These are phyloP conservation scores for Aquilaria malaccensis DNA, from an alignment of 345 rosid species.

Conservation along the genomic window DNA sequence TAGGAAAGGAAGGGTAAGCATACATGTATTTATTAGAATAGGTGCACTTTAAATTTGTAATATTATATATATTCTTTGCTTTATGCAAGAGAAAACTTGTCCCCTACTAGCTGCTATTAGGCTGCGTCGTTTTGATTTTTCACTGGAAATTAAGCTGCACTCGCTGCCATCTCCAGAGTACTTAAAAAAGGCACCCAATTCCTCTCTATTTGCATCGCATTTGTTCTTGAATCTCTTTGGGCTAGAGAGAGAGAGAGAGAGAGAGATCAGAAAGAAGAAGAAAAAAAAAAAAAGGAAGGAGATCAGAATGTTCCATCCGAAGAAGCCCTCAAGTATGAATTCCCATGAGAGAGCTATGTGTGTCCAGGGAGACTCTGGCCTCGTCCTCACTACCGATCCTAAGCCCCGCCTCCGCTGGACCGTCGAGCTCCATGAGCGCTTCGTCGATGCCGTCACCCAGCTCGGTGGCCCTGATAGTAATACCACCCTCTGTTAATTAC, in stretches of 20 bases:
- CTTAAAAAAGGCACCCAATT: conserved; percentile 90
- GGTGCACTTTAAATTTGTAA: conserved; percentile 5
- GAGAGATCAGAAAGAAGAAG: conserved; percentile 12
- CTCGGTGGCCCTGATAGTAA: conserved; percentile 98
- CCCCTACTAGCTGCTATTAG: conserved; percentile 6
- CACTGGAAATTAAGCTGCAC: neutral
- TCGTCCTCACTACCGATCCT: conserved; percentile 99
- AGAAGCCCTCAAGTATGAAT: conserved; percentile 92
- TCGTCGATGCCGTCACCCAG: conserved; percentile 97
- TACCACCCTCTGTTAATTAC: neutral
- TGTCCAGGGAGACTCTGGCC: conserved; percentile 98
- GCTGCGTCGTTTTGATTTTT: too few species aligned
- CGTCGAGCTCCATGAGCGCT: conserved; percentile 98
- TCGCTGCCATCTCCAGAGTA: conserved; percentile 20
- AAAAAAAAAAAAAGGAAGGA: conserved; percentile 23
- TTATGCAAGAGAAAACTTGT: conserved; percentile 16
- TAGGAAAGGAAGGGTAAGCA: conserved; percentile 12
- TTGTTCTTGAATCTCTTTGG: conserved; percentile 74
- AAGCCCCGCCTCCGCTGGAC: conserved; percentile 99
- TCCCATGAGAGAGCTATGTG: conserved; percentile 86
- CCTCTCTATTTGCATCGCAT: conserved; percentile 81
- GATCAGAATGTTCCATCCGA: conserved; percentile 78
- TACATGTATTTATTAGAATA: conserved; percentile 8
- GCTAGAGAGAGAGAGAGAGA: conserved; percentile 28
- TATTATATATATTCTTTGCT: conserved; percentile 6